Base-by-base conservation (phyloP, 2,329 filamentous ascomycete genomes). In the Colletotrichum costaricense region DNA sequence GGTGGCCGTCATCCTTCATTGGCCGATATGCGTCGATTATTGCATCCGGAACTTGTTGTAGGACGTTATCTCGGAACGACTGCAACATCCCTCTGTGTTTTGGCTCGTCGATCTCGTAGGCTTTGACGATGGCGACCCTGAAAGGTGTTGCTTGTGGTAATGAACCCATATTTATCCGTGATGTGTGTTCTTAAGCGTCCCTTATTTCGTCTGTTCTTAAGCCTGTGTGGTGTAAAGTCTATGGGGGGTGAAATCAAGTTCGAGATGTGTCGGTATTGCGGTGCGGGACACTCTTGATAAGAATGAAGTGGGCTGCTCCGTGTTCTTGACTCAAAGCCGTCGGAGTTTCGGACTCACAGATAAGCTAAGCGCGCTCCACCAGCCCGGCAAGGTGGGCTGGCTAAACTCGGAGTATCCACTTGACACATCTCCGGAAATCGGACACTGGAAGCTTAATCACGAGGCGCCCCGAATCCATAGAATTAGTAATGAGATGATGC, bases 121-220 rank as follows among this genome's bases (percentile, higher is more conserved):
- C 66, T 46, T 73, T 73, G 33, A 73, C 59, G 56, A 73, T 65
- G 35, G 70, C 70, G 67, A 73, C 70, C 42, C 70, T 56, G 8
- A 73, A 42, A 5, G 67, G 67, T 14, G 56, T 49, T 11, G 52
- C 38, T 14, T 22, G 49, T 7, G 70, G 67, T 57, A 73, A 57
- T 19, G 67, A 73, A 30, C 67, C 70, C 70, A 73, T 73, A 1
- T 38, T 28, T 16, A 35, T 22, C 16, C 7, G 30, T 16, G 2
- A 26, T 30, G 0, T 33, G 12, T 5, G 9, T 16, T 28, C 4
- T 28, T 19, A 8, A 33, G 1, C 14, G 28, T 26, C n/a, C n/a
- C 5, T 16, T 42, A 22, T 30, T 22, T 55, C 5, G 26, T 26
- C 8, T 14, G 3, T 1, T 49, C 3, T 8, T 7, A n/a, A 28